Conservation (phyloP, 2,329 filamentous ascomycete species). For the Ceratocystis lukuohia region DNA sequence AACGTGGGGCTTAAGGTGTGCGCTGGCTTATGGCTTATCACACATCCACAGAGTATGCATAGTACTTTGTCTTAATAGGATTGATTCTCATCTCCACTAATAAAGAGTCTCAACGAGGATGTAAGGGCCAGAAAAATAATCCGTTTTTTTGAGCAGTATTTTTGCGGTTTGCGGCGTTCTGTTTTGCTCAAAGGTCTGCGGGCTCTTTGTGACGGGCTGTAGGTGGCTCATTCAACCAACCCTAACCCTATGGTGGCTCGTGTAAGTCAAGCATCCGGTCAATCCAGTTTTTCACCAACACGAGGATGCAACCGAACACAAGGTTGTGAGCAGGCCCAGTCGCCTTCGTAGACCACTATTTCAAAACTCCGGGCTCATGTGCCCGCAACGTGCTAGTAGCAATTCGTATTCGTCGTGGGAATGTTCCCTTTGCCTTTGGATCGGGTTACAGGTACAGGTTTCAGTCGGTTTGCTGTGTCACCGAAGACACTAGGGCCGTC, state of each 20-base stretch:
- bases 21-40: not conserved
- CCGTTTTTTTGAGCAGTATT: no score
- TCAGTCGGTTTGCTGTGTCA: not conserved
- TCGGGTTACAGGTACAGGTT: slow-evolving; percentile 3
- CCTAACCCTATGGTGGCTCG: not conserved
- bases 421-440: not conserved
- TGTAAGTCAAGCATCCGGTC: not conserved
- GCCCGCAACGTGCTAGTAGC: not conserved
- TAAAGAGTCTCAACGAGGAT: no score
- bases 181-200: no score
- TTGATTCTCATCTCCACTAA: no score
- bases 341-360: not conserved
- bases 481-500: not conserved
- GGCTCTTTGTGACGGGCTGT: not conserved
- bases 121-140: no score
- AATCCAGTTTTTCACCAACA: no score
- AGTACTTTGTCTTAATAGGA: not conserved
- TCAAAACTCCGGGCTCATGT: not conserved
- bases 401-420: not conserved
- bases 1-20: not conserved
- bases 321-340: not conserved
- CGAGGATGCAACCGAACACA: not conserved
- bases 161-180: no score
- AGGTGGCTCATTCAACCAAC: no score
- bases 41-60: not conserved